phyloP scores from a whole-genome alignment of 164 flowering plant species.

The Echeveria elegans region DNA sequence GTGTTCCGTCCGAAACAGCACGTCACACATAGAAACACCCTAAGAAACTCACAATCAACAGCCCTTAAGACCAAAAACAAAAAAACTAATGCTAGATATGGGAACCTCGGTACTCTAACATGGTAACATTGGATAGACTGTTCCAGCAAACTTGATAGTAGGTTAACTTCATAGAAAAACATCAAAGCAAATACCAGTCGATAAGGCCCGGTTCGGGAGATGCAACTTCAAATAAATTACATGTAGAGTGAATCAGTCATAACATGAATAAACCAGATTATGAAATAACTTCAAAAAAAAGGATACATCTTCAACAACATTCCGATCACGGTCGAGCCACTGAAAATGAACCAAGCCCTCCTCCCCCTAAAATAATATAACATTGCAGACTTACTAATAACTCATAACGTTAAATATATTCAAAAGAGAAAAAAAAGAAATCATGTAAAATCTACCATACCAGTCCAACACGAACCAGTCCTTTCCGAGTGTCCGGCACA shows the following conservation, averaged over 20 bases:
- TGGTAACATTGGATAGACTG: no score
- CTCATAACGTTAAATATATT: not conserved
- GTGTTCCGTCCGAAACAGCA: not conserved
- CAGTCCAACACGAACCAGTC: conserved; percentile 77
- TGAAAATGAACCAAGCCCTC: conserved; percentile 91
- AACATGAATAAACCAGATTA: no score
- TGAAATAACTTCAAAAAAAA: not conserved
- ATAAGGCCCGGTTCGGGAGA: no score
- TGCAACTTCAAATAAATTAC: no score
- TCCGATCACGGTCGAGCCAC: conserved; percentile 76
- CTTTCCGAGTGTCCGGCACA: conserved; percentile 77
- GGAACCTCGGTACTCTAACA: no score
- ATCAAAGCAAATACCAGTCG: no score
- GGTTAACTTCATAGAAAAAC: no score
- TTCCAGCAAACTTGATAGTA: no score
- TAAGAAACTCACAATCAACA: not conserved
- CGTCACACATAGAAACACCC: not conserved
- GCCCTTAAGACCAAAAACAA: not conserved
- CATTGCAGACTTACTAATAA: not conserved
- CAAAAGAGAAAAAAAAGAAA: not conserved
- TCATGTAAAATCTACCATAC: conserved; percentile 25
- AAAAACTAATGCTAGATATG: not conserved
- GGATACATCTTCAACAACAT: conserved; percentile 91
- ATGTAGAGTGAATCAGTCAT: no score
- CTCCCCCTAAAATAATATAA: conserved; percentile 44